Conservation (phyloP, 495 filamentous ascomycete genomes). For the Bacidia gigantensis region DNA sequence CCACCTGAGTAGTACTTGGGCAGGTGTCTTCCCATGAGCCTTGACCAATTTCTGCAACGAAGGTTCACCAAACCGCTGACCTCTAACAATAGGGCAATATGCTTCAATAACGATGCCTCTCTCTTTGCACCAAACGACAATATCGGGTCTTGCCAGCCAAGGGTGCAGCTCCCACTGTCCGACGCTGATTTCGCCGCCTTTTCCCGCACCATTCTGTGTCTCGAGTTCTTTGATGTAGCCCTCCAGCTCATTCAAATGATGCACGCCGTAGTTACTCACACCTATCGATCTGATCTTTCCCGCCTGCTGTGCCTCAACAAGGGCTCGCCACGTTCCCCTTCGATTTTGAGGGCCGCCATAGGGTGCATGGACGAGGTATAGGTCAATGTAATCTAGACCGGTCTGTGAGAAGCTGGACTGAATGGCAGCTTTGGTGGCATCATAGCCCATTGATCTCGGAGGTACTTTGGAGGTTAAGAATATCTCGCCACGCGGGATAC, state of each 20-base stretch:
- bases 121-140: constrained; percentile 60
- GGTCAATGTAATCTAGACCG: constrained; percentile 40
- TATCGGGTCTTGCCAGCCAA: constrained; percentile 64
- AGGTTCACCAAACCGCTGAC: constrained; percentile 50
- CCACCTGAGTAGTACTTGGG: constrained; percentile 76
- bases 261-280: constrained; percentile 42
- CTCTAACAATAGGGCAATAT: constrained; percentile 65
- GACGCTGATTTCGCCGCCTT: constrained; percentile 63
- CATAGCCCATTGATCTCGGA: constrained; percentile 31
- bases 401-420: constrained; percentile 33
- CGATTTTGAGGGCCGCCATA: constrained; percentile 38
- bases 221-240: constrained; percentile 56
- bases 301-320: constrained; percentile 40
- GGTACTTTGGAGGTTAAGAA: constrained; percentile 48
- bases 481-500: constrained; percentile 33
- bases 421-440: constrained; percentile 36
- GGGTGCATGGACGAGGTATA: constrained; percentile 43
- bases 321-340: constrained; percentile 38
- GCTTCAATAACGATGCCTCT: constrained; percentile 62
- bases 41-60: constrained; percentile 43
- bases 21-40: constrained; percentile 59
- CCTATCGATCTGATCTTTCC: constrained; percentile 41
- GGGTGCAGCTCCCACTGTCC: constrained; percentile 88
- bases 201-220: constrained; percentile 34
- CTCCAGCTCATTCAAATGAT: constrained; percentile 51